Evolutionary conservation across 148 eudicot genomes (phyloP).

Genomic region (Limonium bicolor): DNA sequence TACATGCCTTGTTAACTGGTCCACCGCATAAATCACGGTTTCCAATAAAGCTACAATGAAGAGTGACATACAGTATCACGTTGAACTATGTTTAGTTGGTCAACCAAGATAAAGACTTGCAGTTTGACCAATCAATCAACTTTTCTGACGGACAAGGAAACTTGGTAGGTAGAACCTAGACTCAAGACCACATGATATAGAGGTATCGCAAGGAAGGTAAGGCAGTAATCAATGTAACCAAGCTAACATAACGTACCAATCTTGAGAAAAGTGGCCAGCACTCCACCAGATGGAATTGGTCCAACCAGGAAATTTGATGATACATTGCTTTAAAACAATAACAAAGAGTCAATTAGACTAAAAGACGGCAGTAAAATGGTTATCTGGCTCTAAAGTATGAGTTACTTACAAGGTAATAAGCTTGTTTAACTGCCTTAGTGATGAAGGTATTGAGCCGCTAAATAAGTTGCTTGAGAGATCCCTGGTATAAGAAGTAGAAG

Average conservation of each 20-base stretch:
- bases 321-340: constrained; percentile 50
- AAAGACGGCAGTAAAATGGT: constrained; percentile 1
- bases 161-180: too few relatives aligned
- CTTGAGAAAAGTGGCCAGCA: constrained; percentile 44
- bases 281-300: constrained; percentile 63
- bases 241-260: constrained; percentile 46
- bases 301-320: constrained; percentile 84
- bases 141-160: too few relatives aligned
- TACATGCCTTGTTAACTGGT: constrained; percentile 47
- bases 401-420: constrained; percentile 57
- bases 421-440: constrained; percentile 66
- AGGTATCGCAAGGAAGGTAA: too few relatives aligned
- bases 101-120: too few relatives aligned
- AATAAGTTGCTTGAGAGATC: constrained; percentile 87
- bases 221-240: background rate
- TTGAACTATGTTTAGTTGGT: too few relatives aligned
- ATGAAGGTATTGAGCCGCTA: constrained; percentile 62
- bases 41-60: constrained; percentile 79
- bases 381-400: too few relatives aligned
- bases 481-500: constrained; percentile 27
- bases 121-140: too few relatives aligned
- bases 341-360: constrained; percentile 5
- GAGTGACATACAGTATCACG: too few relatives aligned
- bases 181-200: too few relatives aligned
- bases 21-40: constrained; percentile 72